phyloP scores from a whole-genome alignment of 805 yeast genomes.

The Candida silvatica region DNA sequence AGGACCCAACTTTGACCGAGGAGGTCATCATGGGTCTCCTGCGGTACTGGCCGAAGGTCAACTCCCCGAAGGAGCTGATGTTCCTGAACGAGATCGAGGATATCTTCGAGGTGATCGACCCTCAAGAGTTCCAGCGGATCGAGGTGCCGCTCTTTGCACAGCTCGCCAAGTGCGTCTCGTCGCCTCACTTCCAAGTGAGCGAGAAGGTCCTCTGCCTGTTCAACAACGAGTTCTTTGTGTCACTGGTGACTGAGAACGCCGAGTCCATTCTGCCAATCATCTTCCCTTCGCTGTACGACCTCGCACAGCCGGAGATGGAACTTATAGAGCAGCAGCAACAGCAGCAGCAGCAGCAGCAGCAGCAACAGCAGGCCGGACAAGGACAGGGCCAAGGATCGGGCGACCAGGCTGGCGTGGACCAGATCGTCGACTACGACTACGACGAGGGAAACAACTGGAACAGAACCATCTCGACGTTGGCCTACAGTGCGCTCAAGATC shows the following conservation, averaged over 20 bases:
- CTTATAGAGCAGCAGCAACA: conserved; percentile 22
- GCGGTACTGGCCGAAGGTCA: conserved; percentile 94
- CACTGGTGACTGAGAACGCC: conserved; percentile 84
- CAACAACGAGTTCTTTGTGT: conserved; percentile 90
- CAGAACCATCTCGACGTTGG: conserved; percentile 83
- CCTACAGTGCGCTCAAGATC: conserved; percentile 82
- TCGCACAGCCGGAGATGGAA: conserved; percentile 40
- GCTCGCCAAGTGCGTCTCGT: conserved; percentile 84
- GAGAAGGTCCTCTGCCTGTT: conserved; percentile 92
- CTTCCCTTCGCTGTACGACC: conserved; percentile 82
- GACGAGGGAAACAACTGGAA: conserved; percentile 70
- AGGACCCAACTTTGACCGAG: conserved; percentile 86
- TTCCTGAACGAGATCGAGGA: conserved; percentile 94
- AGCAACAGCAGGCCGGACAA: conserved; percentile 12
- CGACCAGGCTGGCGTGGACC: conserved; percentile 4
- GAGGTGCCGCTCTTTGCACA: conserved; percentile 93
- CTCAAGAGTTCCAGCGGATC: conserved; percentile 81
- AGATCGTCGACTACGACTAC: conserved; percentile 27
- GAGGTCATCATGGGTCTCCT: conserved; percentile 93
- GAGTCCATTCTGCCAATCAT: conserved; percentile 89
- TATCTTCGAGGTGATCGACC: conserved; percentile 93
- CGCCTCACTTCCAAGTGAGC: conserved; percentile 95
- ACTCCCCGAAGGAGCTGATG: conserved; percentile 93
- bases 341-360: conserved; percentile 12
- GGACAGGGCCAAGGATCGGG: not conserved